These are phyloP conservation scores for Spongiforma sp. DNA, from an alignment of 1,284 basidiomycete genomes.

Conservation along the genomic window DNA sequence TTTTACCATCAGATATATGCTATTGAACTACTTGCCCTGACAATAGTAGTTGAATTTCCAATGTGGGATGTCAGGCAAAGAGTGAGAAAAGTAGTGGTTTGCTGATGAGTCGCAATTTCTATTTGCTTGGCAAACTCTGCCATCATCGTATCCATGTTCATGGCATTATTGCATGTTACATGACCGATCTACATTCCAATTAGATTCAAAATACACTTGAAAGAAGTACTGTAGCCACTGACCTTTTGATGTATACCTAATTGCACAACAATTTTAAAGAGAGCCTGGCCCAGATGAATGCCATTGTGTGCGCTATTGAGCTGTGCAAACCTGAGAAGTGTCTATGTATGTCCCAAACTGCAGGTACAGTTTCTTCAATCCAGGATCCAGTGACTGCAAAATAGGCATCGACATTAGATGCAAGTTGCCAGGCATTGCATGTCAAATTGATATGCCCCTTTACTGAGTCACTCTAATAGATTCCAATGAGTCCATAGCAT, in stretches of 20 bases:
- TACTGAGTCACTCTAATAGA: neutral
- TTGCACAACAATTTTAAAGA: neutral
- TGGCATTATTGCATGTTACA: constrained; percentile 2
- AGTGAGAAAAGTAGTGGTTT: too few species aligned
- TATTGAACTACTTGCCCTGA: too few species aligned
- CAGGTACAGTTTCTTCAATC: constrained; percentile 13
- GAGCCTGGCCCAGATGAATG: neutral
- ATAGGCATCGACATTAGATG: constrained; percentile 20
- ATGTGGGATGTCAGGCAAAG: too few species aligned
- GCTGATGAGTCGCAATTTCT: neutral
- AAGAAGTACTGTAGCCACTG: too few species aligned
- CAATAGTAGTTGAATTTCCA: too few species aligned
- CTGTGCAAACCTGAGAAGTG: constrained; percentile 8
- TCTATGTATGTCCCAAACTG: constrained; percentile 9
- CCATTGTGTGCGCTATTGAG: constrained; percentile 12
- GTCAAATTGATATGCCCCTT: constrained; percentile 12
- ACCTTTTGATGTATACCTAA: too few species aligned
- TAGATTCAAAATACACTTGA: too few species aligned
- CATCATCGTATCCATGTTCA: constrained; percentile 1
- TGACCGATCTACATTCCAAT: neutral
- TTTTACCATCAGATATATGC: too few species aligned
- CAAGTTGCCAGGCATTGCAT: constrained; percentile 30
- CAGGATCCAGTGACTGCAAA: constrained; percentile 25
- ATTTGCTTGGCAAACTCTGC: constrained; percentile 3
- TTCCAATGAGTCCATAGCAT: too few species aligned